A percentile compares a stretch with the other conserved stretches of the same genome.
Conservation (phyloP, 2,329 filamentous ascomycete species). For the Ceratocystis eucalypticola region DNA sequence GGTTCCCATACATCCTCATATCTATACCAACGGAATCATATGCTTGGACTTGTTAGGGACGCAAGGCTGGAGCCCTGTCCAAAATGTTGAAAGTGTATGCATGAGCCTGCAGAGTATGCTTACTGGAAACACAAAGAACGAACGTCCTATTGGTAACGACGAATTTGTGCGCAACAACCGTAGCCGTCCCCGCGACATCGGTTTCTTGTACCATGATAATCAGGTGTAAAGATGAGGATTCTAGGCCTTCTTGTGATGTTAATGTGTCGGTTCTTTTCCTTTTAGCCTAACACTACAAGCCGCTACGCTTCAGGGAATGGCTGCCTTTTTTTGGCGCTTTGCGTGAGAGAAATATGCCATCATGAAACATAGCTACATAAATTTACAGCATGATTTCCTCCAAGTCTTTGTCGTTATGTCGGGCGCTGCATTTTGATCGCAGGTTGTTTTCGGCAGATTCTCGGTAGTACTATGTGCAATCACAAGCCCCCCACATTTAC, state of each 20-base stretch:
- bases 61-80: constrained; percentile 89
- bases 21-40: constrained; percentile 98
- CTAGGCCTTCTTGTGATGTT: neutral
- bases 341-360: neutral
- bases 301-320: neutral
- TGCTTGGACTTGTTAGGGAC: constrained; percentile 83
- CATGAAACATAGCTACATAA: neutral
- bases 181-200: constrained; percentile 71
- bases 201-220: constrained; percentile 89
- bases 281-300: neutral
- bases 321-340: neutral
- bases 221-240: constrained; percentile 39
- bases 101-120: constrained; percentile 98
- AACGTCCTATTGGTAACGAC: constrained; percentile 78
- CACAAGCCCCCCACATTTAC: constrained; percentile 6
- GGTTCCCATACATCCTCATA: constrained; percentile 91
- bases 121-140: constrained; percentile 83
- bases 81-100: constrained; percentile 92
- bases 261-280: neutral
- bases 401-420: neutral
- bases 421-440: neutral
- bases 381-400: neutral
- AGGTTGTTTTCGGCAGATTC: neutral
- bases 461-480: neutral
- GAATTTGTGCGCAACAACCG: constrained; percentile 76